Conservation (phyloP, 2,329 filamentous ascomycete species). For the Diaporthe eres region DNA sequence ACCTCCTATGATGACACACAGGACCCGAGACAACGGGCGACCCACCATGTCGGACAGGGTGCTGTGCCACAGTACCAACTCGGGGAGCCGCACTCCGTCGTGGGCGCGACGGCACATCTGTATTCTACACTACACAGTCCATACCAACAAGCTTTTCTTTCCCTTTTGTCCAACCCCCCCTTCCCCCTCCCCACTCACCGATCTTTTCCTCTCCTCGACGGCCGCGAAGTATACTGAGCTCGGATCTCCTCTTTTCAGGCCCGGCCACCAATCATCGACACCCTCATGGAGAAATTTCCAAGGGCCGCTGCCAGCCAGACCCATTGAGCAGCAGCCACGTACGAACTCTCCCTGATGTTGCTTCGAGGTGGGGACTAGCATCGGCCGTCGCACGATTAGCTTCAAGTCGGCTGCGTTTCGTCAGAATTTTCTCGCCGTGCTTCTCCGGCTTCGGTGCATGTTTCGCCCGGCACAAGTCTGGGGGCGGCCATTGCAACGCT, state of each 20-base stretch:
- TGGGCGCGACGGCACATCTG: constrained; percentile 31
- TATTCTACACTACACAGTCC: constrained; percentile 26
- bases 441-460: constrained; percentile 42
- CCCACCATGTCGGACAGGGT: constrained; percentile 28
- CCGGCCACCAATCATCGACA: constrained; percentile 33
- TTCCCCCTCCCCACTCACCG: constrained; percentile 19
- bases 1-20: constrained; percentile 17
- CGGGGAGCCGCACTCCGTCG: constrained; percentile 32
- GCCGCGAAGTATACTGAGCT: constrained; percentile 31
- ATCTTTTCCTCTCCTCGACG: constrained; percentile 10
- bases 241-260: constrained; percentile 36
- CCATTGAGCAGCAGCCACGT: constrained; percentile 54
- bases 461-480: constrained; percentile 24
- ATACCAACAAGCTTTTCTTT: constrained; percentile 40
- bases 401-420: constrained; percentile 41
- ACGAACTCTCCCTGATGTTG: constrained; percentile 46
- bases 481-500: constrained; percentile 28
- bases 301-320: constrained; percentile 38
- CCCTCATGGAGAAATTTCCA: constrained; percentile 36
- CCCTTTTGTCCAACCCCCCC: neutral
- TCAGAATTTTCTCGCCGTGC: constrained; percentile 39
- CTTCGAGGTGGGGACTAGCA: constrained; percentile 48
- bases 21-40: constrained; percentile 35
- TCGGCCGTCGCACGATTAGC: constrained; percentile 46
- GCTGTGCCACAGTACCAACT: constrained; percentile 30